Evolutionary conservation across 1,284 basidiomycete genomes (phyloP).

Genomic region (Ganoderma meredithae): DNA sequence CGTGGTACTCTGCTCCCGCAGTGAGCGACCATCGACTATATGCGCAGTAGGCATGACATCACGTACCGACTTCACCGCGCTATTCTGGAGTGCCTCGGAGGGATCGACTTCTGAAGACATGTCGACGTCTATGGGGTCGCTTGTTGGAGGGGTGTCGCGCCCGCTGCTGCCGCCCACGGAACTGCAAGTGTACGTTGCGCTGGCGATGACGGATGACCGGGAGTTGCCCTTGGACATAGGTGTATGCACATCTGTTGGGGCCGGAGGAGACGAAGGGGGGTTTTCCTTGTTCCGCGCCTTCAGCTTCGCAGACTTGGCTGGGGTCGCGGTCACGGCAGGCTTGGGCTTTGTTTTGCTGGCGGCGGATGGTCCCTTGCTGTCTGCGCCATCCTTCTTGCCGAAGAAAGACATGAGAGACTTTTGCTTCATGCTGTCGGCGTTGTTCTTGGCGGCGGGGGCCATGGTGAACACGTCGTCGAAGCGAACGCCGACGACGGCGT

Average conservation of each 20-base stretch:
- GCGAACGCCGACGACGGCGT: background rate
- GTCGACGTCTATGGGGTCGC: constrained; percentile 78
- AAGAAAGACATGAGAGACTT: constrained; percentile 80
- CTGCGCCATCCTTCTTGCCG: constrained; percentile 48
- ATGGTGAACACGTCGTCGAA: constrained; percentile 1
- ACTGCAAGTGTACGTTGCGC: constrained; percentile 51
- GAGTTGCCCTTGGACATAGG: constrained; percentile 39
- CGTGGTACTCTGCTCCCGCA: constrained; percentile 31
- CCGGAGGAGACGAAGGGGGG: constrained; percentile 33
- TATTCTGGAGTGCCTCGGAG: constrained; percentile 37
- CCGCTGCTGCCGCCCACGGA: constrained; percentile 58
- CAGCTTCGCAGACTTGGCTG: constrained; percentile 26
- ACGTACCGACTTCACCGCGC: constrained; percentile 25
- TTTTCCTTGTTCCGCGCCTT: constrained; percentile 17
- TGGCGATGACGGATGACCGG: constrained; percentile 38
- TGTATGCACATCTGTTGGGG: constrained; percentile 34
- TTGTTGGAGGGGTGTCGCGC: constrained; percentile 73
- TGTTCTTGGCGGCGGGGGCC: constrained; percentile 11
- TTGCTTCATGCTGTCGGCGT: constrained; percentile 63
- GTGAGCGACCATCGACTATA: background rate
- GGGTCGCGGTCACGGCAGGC: constrained; percentile 33
- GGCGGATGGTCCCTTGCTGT: constrained; percentile 33
- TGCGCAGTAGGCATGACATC: background rate
- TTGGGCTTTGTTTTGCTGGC: constrained; percentile 37
- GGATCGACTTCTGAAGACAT: constrained; percentile 64